Percentiles rank a stretch among this genome's conserved stretches.
Conservation (phyloP, 2,329 filamentous ascomycete species). For the Byssochlamys sp. region DNA sequence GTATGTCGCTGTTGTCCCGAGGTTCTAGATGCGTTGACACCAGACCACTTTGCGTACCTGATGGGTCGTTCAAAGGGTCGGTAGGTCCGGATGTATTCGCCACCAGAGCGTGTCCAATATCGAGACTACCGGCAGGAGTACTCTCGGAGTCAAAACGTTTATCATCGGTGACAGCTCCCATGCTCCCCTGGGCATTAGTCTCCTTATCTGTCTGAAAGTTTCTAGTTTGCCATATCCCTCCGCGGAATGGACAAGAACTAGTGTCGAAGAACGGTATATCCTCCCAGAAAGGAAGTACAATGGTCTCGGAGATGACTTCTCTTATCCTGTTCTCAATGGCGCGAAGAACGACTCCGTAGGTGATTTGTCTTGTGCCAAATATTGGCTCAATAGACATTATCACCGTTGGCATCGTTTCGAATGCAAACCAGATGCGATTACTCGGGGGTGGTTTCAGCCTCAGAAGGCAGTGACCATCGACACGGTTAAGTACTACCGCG, state of each 20-base stretch:
- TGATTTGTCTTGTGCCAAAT: conserved; percentile 89
- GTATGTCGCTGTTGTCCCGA: conserved; percentile 11
- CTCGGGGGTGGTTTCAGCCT: conserved; percentile 90
- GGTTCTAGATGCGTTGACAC: conserved; percentile 16
- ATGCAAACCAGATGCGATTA: conserved; percentile 92
- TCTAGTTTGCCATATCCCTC: conserved; percentile 63
- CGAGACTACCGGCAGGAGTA: conserved; percentile 19
- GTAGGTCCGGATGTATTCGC: conserved; percentile 25
- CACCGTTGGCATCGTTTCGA: conserved; percentile 86
- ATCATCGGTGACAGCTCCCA: conserved; percentile 9
- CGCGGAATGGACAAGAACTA: conserved; percentile 64
- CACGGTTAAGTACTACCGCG: conserved; percentile 70
- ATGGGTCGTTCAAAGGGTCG: conserved; percentile 13
- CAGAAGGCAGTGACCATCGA: conserved; percentile 76
- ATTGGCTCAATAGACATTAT: conserved; percentile 92
- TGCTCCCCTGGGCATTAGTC: conserved; percentile 30
- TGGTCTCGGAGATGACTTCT: conserved; percentile 81
- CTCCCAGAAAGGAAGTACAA: conserved; percentile 92
- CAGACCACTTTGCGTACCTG: conserved; percentile 20
- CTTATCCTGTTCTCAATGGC: conserved; percentile 93
- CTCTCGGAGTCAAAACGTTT: conserved; percentile 9
- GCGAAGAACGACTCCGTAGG: conserved; percentile 79
- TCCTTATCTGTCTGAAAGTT: conserved; percentile 32
- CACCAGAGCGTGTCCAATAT: conserved; percentile 24
- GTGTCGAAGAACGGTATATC: conserved; percentile 86